Conservation (phyloP, 2,329 filamentous ascomycete genomes). For the Emergomyces pasteurianus region DNA sequence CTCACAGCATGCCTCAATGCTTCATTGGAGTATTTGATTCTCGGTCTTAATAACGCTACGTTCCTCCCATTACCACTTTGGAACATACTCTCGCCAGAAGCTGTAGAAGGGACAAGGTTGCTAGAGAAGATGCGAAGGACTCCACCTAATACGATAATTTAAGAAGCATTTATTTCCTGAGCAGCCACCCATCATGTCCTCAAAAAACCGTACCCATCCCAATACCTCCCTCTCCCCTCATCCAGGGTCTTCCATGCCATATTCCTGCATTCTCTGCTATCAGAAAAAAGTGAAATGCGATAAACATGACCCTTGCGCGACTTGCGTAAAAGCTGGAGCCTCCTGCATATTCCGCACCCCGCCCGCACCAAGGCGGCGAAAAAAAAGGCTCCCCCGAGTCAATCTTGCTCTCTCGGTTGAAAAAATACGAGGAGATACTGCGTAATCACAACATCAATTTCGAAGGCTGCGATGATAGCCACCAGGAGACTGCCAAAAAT, state of each 20-base stretch:
- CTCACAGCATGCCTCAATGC: no score
- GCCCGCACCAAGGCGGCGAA: conserved; percentile 35
- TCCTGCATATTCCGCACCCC: conserved; percentile 44
- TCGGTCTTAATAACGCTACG: no score
- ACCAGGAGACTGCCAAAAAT: background rate
- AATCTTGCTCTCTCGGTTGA: conserved; percentile 57
- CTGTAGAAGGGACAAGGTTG: no score
- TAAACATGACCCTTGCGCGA: conserved; percentile 58
- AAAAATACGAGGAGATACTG: conserved; percentile 55
- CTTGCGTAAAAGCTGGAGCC: conserved; percentile 51
- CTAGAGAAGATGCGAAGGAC: no score
- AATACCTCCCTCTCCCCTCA: background rate
- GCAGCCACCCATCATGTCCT: background rate
- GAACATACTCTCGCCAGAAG: no score
- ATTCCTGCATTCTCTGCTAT: conserved; percentile 57
- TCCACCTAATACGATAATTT: no score
- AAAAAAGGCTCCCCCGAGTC: conserved; percentile 55
- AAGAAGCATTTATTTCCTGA: no score
- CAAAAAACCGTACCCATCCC: background rate
- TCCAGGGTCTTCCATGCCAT: background rate
- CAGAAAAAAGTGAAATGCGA: conserved; percentile 66
- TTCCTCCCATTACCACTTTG: no score
- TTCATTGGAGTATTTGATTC: no score
- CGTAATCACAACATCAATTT: conserved; percentile 56
- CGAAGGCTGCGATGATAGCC: conserved; percentile 25